phyloP scores from a whole-genome alignment of 1,284 basidiomycete species.

The Naganishia liquefaciens region DNA sequence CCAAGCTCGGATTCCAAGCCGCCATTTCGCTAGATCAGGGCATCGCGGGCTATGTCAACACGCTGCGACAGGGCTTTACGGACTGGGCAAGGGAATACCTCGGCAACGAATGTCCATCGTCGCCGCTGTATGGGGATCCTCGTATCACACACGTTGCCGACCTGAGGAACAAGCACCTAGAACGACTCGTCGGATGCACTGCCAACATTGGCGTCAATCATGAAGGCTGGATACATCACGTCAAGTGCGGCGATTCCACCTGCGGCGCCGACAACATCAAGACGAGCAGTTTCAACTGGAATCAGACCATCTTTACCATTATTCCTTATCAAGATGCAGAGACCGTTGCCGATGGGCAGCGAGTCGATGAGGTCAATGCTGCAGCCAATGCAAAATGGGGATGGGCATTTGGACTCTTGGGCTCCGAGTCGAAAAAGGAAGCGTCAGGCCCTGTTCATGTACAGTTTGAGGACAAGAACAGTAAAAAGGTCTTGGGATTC shows the following conservation, averaged over 20 bases:
- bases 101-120: conserved; percentile 40
- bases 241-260: conserved; percentile 42
- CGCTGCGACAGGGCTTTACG: conserved; percentile 37
- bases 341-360: background rate
- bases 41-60: conserved; percentile 37
- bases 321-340: background rate
- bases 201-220: conserved; percentile 49
- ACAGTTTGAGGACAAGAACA: conserved; percentile 46
- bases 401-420: conserved; percentile 14
- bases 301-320: conserved; percentile 30
- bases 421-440: conserved; percentile 12
- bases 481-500: conserved; percentile 45
- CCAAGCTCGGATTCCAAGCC: conserved; percentile 41
- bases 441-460: background rate
- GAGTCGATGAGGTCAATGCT: background rate
- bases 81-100: conserved; percentile 42
- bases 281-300: conserved; percentile 31
- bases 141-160: conserved; percentile 37
- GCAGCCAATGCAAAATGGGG: conserved; percentile 5
- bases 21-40: conserved; percentile 38
- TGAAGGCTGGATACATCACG: conserved; percentile 45
- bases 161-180: conserved; percentile 44
- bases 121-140: conserved; percentile 35
- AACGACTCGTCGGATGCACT: conserved; percentile 46
- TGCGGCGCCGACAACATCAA: conserved; percentile 33